Evolutionary conservation across 768 basidiomycete genomes (phyloP).

Genomic region (Tephrocybe sp.): DNA sequence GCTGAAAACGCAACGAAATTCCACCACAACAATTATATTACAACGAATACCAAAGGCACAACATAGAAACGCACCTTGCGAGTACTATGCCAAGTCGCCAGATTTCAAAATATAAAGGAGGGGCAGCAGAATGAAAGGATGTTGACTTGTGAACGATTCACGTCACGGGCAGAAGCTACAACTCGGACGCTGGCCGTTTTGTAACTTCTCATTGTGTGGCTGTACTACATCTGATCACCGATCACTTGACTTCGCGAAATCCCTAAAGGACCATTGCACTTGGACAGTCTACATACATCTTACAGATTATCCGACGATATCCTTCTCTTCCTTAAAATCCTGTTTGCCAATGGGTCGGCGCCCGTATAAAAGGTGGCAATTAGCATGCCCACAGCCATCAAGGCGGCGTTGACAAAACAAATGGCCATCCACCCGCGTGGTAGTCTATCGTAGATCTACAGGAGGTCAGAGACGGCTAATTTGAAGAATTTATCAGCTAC

Average conservation of each 20-base stretch:
- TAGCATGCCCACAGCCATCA: conserved; percentile 35
- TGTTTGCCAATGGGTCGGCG: conserved; percentile 33
- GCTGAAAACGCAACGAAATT: not conserved
- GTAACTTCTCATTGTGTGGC: too few relatives aligned
- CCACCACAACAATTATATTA: not conserved
- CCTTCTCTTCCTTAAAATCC: conserved; percentile 9
- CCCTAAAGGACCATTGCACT: too few relatives aligned
- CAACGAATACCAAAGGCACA: not conserved
- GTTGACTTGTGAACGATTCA: too few relatives aligned
- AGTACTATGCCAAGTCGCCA: too few relatives aligned
- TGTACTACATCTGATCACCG: too few relatives aligned
- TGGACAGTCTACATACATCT: too few relatives aligned
- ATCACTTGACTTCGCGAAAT: too few relatives aligned
- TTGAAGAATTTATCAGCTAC: not conserved
- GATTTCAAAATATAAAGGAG: too few relatives aligned
- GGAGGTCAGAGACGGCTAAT: not conserved
- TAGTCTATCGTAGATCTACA: conserved; percentile 57
- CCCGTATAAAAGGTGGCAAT: conserved; percentile 50
- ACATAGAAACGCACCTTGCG: not conserved
- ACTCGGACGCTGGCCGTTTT: too few relatives aligned
- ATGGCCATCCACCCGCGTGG: conserved; percentile 59
- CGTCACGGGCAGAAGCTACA: too few relatives aligned
- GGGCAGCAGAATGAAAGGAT: too few relatives aligned
- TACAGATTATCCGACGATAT: too few relatives aligned
- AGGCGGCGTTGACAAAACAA: conserved; percentile 42